These are phyloP conservation scores for Suillus luteus DNA, from an alignment of 768 basidiomycete species.

Conservation along the genomic window DNA sequence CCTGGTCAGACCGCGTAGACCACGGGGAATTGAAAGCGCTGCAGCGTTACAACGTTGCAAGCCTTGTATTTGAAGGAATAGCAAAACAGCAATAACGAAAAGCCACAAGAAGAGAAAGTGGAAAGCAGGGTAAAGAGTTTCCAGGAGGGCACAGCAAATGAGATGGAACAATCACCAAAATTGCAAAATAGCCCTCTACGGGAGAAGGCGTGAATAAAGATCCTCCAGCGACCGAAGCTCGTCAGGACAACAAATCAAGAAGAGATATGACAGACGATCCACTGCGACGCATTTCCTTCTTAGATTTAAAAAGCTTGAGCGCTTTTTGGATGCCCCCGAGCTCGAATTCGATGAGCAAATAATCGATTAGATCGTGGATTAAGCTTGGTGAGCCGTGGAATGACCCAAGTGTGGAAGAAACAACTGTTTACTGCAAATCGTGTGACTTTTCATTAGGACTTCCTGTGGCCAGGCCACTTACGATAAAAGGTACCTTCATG, in stretches of 20 bases:
- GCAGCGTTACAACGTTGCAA: slow-evolving; percentile 26
- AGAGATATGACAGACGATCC: slow-evolving; percentile 20
- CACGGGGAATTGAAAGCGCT: slow-evolving; percentile 14
- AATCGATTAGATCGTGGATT: slow-evolving; percentile 5
- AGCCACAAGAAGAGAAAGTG: slow-evolving; percentile 34
- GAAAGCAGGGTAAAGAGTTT: slow-evolving; percentile 23
- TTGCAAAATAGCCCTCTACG: neutral
- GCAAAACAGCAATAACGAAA: slow-evolving; percentile 32
- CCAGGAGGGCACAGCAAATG: slow-evolving; percentile 11
- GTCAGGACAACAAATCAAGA: slow-evolving; percentile 2
- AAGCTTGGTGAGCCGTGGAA: neutral
- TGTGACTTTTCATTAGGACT: slow-evolving; percentile 14
- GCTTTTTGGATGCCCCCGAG: neutral
- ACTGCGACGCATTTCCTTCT: slow-evolving; percentile 5
- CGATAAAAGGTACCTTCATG: slow-evolving; percentile 5
- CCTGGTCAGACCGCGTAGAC: slow-evolving; percentile 12
- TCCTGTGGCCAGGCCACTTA: slow-evolving; percentile 9
- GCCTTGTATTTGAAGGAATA: slow-evolving; percentile 24
- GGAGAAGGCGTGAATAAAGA: slow-evolving; percentile 11
- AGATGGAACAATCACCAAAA: slow-evolving; percentile 9
- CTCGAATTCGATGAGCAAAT: neutral
- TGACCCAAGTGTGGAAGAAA: slow-evolving; percentile 9
- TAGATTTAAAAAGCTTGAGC: neutral
- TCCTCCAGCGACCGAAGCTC: slow-evolving; percentile 16
- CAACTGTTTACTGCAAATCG: slow-evolving; percentile 14